Evolutionary conservation across 176 grass and related monocot genomes (phyloP), one percentile per base, ranked within the genome.

Genomic region (Tuctoria greenei): DNA sequence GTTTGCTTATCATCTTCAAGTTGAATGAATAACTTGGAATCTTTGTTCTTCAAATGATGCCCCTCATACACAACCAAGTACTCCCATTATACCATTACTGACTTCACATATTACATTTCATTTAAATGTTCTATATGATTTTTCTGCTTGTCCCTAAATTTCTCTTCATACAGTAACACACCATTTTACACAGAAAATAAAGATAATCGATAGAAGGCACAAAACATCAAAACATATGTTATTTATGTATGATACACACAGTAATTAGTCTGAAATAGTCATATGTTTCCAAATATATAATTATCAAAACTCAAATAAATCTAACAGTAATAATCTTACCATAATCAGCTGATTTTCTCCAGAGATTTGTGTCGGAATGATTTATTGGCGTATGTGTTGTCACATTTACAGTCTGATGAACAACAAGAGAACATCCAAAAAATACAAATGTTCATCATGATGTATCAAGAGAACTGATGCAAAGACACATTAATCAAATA

Each of bases 391-490:
- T 89, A 98, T 5, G 84, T 74, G 23, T 43, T 20, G 21, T 76
- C 82, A 83, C 95, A 98, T 85, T 94, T 90, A 81, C 95, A 98
- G 63, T 82, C 86, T 77, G 80, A 83, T 39, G 95, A 90, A 80
- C 95, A 98, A 79, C 88, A 89, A 75, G 95, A 98, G 79, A 98
- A 98, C 45, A 98, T n/a, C n/a, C n/a, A n/a, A n/a, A n/a, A n/a
- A n/a, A n/a, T n/a, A n/a, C n/a, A n/a, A n/a, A n/a, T n/a, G n/a
- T n/a, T n/a, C n/a, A n/a, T n/a, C n/a, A n/a, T n/a, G n/a, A n/a
- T n/a, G n/a, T n/a, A n/a, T n/a, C n/a, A n/a, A n/a, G n/a, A n/a
- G n/a, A n/a, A n/a, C n/a, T n/a, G n/a, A n/a, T n/a, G n/a, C n/a
- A n/a, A n/a, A n/a, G n/a, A n/a, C n/a, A n/a, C n/a, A n/a, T n/a